These are phyloP conservation scores for Cryptococcus depauperatus DNA, from an alignment of 1,284 basidiomycete species.

Conservation along the genomic window DNA sequence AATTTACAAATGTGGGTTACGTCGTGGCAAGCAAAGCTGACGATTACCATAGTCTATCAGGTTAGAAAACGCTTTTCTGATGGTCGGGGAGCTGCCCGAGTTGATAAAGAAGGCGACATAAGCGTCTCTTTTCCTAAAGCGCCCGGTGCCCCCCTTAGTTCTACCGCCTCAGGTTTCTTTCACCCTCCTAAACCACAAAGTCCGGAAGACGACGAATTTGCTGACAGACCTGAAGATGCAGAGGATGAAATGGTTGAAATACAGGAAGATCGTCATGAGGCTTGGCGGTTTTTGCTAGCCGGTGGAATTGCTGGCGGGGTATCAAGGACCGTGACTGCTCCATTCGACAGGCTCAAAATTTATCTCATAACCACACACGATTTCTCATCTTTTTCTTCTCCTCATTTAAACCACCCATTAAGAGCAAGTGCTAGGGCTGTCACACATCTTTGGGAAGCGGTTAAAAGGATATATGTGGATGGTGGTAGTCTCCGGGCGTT, in stretches of 20 bases:
- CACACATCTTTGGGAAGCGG: constrained; percentile 62
- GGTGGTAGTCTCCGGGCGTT: constrained; percentile 79
- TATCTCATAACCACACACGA: constrained; percentile 77
- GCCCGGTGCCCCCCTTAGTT: constrained; percentile 13
- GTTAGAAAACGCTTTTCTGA: constrained; percentile 64
- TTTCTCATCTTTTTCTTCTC: constrained; percentile 7
- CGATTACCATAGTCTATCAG: constrained; percentile 54
- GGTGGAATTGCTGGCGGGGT: constrained; percentile 93
- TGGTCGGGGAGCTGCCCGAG: constrained; percentile 64
- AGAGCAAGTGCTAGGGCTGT: constrained; percentile 48
- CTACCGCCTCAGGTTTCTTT: constrained; percentile 23
- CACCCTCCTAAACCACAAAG: constrained; percentile 9
- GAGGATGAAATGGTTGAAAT: constrained; percentile 60
- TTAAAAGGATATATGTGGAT: constrained; percentile 71
- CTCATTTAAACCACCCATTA: constrained; percentile 34
- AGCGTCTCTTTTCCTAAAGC: constrained; percentile 41
- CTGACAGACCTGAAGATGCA: constrained; percentile 47
- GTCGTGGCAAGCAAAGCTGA: too few species aligned
- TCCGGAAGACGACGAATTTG: constrained; percentile 45
- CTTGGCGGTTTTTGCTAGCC: constrained; percentile 82
- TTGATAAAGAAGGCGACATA: constrained; percentile 73
- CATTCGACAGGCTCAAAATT: constrained; percentile 94
- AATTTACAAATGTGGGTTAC: constrained; percentile 62
- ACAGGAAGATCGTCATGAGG: constrained; percentile 60
- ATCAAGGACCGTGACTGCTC: constrained; percentile 90